These are phyloP conservation scores for Keithomyces neogunnii DNA, from an alignment of 2,329 filamentous ascomycete species.

Conservation along the genomic window DNA sequence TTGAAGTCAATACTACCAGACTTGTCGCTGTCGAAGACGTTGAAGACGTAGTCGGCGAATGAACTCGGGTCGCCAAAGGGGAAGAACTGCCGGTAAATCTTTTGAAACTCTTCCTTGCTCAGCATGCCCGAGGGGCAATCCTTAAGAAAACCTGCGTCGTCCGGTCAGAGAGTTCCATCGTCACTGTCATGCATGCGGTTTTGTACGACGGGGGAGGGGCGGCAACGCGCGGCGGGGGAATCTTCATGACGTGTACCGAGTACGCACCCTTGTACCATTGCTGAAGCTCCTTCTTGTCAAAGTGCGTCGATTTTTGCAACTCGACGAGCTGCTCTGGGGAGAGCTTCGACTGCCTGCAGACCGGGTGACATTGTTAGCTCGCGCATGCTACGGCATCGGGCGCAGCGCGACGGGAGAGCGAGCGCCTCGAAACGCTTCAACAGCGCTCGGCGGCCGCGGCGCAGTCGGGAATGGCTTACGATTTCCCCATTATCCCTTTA, in stretches of 20 bases:
- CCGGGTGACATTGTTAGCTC: conserved; percentile 12
- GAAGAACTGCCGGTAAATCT: conserved; percentile 99
- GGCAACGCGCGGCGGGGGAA: neutral
- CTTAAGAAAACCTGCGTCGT: conserved; percentile 76
- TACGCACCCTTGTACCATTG: conserved; percentile 95
- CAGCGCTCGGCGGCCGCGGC: neutral
- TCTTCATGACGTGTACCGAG: neutral
- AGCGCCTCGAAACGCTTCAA: neutral
- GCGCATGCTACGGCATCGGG: neutral
- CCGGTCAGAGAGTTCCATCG: neutral
- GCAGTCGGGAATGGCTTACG: conserved; percentile 3
- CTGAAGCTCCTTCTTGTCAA: conserved; percentile 98
- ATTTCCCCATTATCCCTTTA: conserved; percentile 8
- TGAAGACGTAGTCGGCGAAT: conserved; percentile 98
- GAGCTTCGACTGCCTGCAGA: conserved; percentile 86
- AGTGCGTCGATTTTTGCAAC: conserved; percentile 93
- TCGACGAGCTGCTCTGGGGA: conserved; percentile 92
- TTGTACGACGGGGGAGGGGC: neutral
- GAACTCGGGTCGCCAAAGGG: conserved; percentile 95
- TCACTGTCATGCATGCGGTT: neutral
- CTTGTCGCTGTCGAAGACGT: conserved; percentile 96
- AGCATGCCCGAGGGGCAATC: conserved; percentile 96
- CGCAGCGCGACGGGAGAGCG: neutral
- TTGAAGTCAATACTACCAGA: conserved; percentile 98
- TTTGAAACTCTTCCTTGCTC: conserved; percentile 97